Evolutionary conservation across 225 moss, liverwort and hornwort species (phyloP), one percentile per base, ranked within the genome.

Genomic region (Neckera pumila): DNA sequence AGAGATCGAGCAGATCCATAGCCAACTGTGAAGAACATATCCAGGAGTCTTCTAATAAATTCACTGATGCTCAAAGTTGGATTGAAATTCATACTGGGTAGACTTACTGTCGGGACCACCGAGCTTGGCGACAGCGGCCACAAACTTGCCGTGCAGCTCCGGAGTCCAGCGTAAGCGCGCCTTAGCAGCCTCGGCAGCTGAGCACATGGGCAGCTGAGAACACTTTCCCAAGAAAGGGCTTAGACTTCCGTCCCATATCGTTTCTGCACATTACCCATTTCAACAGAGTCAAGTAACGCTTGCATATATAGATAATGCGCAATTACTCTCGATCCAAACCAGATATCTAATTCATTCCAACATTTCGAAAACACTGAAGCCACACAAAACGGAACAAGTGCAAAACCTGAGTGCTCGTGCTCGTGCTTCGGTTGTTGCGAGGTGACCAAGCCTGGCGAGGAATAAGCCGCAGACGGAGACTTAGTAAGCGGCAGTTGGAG

Each of bases 91-190:
- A 21, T 31, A 51, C 23, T 21, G 22, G 38, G 33, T 45, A 12
- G 53, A 92, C 97, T 94, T 91, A 97, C 96, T 94, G 31, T 96
- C 95, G 45, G 96, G 94, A 70, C 98, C 98, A 34, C 98, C 98
- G 66, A 98, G 94, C 74, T 94, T 91, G 49, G 92, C 71, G 30
- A 98, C 96, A 31, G 95, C 96, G 31, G 90, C 90, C 54, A 96
- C 94, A 83, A 98, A 98, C 80, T 93, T 94, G 85, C 94, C 90
- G 36, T 98, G 98, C 26, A 98, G 96, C 63, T 94, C 94, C 22
- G 93, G 94, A 45, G 98, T 96, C 98, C 96, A 98, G 38, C 96
- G 94, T 58, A 98, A 88, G 59, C 96, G 95, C 85, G 91, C 70
- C 64, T 81, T 89, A 36, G 89, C 89, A 69, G 80, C 90, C 69